Conservation (phyloP, 2,329 filamentous ascomycete species). For the Colletotrichum destructivum region DNA sequence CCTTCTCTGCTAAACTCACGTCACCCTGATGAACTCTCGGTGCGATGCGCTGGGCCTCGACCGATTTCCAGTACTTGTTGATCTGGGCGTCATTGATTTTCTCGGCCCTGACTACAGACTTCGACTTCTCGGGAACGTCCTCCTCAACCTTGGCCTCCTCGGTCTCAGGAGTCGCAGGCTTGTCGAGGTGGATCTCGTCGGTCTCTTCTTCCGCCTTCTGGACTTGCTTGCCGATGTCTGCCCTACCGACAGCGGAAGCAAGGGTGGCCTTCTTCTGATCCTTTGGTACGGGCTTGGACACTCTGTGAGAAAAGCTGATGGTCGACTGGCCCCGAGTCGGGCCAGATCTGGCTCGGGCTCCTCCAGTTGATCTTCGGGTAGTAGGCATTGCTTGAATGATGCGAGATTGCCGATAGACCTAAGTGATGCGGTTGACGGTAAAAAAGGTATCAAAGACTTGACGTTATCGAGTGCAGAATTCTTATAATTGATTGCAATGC, state of each 20-base stretch:
- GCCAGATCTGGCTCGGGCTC: slow-evolving; percentile 52
- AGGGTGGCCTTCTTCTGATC: slow-evolving; percentile 60
- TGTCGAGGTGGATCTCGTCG: slow-evolving; percentile 44
- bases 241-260: slow-evolving; percentile 48
- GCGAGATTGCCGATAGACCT: slow-evolving; percentile 16
- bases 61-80: slow-evolving; percentile 80
- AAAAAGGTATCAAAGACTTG: neutral
- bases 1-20: slow-evolving; percentile 83
- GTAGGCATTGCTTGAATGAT: slow-evolving; percentile 60
- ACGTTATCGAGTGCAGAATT: neutral
- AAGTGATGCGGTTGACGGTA: neutral
- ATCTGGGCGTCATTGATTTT: slow-evolving; percentile 79
- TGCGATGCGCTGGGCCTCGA: slow-evolving; percentile 79
- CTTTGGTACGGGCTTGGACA: slow-evolving; percentile 68
- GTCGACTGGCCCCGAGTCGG: slow-evolving; percentile 66
- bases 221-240: slow-evolving; percentile 43
- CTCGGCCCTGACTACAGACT: slow-evolving; percentile 71
- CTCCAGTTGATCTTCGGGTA: slow-evolving; percentile 64
- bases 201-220: slow-evolving; percentile 43
- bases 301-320: slow-evolving; percentile 70
- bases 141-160: slow-evolving; percentile 48
- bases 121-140: slow-evolving; percentile 60
- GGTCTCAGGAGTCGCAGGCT: slow-evolving; percentile 46
- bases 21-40: slow-evolving; percentile 84
- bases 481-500: neutral